Evolutionary conservation across 2,329 filamentous ascomycete genomes (phyloP).

Genomic region (Ambrosiella beaveri): DNA sequence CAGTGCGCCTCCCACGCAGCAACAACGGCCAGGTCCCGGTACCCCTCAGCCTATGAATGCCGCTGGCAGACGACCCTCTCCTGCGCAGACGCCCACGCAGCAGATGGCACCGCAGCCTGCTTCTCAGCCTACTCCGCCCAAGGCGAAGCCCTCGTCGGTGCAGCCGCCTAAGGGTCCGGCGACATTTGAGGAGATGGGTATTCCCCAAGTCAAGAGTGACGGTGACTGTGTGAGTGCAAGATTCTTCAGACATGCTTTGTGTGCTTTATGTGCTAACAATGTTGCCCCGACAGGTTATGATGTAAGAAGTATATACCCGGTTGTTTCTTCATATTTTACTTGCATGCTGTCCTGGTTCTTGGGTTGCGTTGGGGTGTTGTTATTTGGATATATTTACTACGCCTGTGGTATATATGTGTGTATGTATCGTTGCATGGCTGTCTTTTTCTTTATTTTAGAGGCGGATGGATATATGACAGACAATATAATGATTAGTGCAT

Average conservation of each 20-base stretch:
- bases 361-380: not conserved
- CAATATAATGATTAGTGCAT: too few species aligned
- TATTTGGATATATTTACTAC: not conserved
- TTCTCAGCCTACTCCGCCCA: conserved; percentile 20
- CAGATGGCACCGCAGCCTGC: conserved; percentile 16
- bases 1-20: conserved; percentile 22
- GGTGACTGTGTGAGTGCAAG: conserved; percentile 65
- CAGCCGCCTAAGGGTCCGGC: conserved; percentile 60
- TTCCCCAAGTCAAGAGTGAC: conserved; percentile 68
- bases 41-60: conserved; percentile 15
- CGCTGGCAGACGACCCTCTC: not conserved
- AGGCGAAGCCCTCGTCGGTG: conserved; percentile 25
- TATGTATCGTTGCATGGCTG: too few species aligned
- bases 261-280: not conserved
- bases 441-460: too few species aligned
- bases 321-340: not conserved
- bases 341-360: not conserved
- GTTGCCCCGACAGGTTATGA: conserved; percentile 3
- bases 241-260: not conserved
- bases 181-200: conserved; percentile 97
- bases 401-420: too few species aligned
- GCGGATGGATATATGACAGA: too few species aligned
- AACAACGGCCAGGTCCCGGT: conserved; percentile 9
- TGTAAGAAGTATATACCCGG: conserved; percentile 5
- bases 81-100: conserved; percentile 12